phyloP scores from a whole-genome alignment of 1,139 yeast species.

The Pneumocystis murina region DNA sequence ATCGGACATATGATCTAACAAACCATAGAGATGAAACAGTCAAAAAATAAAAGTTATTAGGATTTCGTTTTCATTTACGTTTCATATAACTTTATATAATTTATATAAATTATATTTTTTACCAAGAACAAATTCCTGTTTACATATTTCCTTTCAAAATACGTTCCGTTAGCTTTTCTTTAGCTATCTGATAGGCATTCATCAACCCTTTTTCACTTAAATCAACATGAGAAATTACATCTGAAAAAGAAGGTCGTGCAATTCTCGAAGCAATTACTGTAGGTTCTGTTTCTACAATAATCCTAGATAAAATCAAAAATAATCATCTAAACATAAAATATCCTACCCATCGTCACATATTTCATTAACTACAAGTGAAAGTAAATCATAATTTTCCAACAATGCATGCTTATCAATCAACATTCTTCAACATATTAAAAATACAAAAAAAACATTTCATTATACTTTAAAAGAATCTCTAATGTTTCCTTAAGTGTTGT shows the following conservation, averaged over 20 bases:
- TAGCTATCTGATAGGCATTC: slow-evolving; percentile 82
- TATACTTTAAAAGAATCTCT: slow-evolving; percentile 47
- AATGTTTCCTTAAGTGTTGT: slow-evolving; percentile 69
- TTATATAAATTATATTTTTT: not conserved
- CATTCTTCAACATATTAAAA: not conserved
- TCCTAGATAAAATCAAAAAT: slow-evolving; percentile 32
- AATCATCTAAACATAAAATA: not conserved
- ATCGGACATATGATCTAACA: not conserved
- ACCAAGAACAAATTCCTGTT: not conserved
- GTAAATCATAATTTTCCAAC: slow-evolving; percentile 72
- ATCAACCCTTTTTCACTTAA: slow-evolving; percentile 74
- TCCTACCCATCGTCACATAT: slow-evolving; percentile 52
- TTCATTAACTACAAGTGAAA: slow-evolving; percentile 78
- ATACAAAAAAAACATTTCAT: not conserved
- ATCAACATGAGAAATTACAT: slow-evolving; percentile 53
- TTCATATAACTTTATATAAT: not conserved
- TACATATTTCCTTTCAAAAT: slow-evolving; percentile 21
- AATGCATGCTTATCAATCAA: slow-evolving; percentile 57
- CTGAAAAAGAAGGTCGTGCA: slow-evolving; percentile 59
- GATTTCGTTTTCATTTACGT: not conserved
- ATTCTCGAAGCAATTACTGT: slow-evolving; percentile 78
- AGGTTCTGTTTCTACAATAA: slow-evolving; percentile 80
- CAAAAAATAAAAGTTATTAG: not conserved
- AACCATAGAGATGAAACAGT: not conserved
- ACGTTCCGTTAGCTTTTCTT: slow-evolving; percentile 75